Conservation (phyloP, 257 asterid genomes). For the Osmanthus fragrans region DNA sequence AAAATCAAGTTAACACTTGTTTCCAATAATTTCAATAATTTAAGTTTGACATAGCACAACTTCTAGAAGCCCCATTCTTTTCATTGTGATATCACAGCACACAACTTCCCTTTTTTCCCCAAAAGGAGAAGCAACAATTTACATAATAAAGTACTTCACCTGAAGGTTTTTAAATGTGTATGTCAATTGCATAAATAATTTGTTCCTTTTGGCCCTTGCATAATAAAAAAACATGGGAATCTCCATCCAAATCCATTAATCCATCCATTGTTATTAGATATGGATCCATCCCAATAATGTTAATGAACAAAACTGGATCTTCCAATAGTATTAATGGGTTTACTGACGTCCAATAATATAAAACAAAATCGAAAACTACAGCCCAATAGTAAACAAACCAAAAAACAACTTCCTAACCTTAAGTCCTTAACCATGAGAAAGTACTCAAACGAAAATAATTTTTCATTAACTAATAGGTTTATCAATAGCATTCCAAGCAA, state of each 20-base stretch:
- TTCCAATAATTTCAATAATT: neutral
- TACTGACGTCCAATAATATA: neutral
- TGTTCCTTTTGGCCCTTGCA: neutral
- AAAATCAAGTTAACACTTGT: neutral
- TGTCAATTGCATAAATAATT: neutral
- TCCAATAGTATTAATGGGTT: neutral
- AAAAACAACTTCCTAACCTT: neutral
- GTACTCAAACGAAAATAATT: neutral
- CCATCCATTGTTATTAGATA: neutral
- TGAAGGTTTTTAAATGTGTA: neutral
- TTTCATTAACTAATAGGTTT: neutral
- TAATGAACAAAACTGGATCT: neutral
- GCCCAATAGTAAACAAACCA: neutral
- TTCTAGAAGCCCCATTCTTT: neutral
- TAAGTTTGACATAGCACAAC: neutral
- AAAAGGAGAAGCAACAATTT: neutral
- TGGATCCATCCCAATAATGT: neutral
- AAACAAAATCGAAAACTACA: neutral
- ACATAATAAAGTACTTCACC: neutral
- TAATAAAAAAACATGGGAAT: neutral
- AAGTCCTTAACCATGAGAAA: neutral
- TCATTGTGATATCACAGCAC: neutral
- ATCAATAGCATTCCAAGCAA: neutral
- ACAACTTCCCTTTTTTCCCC: neutral
- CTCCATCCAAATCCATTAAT: neutral